These are phyloP conservation scores for Brassica juncea DNA, from an alignment of 345 rosid species.

Conservation along the genomic window DNA sequence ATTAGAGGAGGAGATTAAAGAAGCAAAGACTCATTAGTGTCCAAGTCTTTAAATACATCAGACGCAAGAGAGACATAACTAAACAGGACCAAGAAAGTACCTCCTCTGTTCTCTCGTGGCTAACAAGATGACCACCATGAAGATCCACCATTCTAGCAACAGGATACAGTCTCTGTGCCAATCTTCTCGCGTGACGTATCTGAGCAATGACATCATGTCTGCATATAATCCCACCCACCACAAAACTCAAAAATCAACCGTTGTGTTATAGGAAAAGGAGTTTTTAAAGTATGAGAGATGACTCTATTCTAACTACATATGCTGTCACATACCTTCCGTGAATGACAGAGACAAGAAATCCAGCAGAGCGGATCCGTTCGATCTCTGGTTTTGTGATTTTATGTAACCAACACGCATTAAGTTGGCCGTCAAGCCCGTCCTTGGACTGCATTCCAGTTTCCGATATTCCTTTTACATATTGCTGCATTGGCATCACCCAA, in stretches of 20 bases:
- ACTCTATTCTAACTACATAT: not conserved
- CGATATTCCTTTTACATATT: slow-evolving; percentile 93
- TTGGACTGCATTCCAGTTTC: slow-evolving; percentile 87
- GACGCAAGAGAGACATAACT: not conserved
- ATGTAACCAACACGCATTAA: slow-evolving; percentile 95
- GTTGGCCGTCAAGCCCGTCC: slow-evolving; percentile 84
- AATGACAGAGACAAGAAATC: slow-evolving; percentile 87
- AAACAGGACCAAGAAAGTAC: slow-evolving; percentile 41
- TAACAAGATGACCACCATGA: slow-evolving; percentile 95
- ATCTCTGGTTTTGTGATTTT: slow-evolving; percentile 63
- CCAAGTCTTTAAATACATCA: not conserved
- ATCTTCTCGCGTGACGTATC: slow-evolving; percentile 73
- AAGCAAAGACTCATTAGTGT: not conserved
- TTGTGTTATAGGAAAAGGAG: not conserved
- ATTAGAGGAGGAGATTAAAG: not conserved
- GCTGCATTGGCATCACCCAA: slow-evolving; percentile 45
- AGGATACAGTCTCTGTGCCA: slow-evolving; percentile 80
- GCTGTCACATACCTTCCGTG: slow-evolving; percentile 77
- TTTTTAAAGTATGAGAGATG: not conserved
- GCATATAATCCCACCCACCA: slow-evolving; percentile 20
- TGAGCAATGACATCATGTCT: slow-evolving; percentile 96
- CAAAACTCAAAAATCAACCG: not conserved
- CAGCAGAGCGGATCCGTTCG: slow-evolving; percentile 62
- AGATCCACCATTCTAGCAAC: slow-evolving; percentile 90
- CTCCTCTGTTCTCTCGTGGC: slow-evolving; percentile 91